These are phyloP conservation scores for Suillus occidentalis DNA, from an alignment of 768 basidiomycete genomes.

Conservation along the genomic window DNA sequence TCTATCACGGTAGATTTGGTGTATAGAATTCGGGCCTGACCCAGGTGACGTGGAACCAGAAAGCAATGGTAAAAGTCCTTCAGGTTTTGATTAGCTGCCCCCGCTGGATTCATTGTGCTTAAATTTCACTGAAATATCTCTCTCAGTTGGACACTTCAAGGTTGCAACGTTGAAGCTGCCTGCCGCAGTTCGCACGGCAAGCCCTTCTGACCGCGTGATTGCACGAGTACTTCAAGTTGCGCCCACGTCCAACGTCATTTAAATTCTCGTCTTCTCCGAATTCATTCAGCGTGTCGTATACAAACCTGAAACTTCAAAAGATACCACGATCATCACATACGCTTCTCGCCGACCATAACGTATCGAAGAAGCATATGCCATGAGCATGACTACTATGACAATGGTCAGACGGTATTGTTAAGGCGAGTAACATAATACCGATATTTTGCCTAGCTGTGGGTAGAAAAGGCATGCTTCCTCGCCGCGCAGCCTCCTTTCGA, in stretches of 20 bases:
- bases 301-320: neutral
- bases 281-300: neutral
- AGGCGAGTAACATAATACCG: neutral
- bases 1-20: neutral
- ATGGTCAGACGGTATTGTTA: conserved; percentile 17
- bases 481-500: conserved; percentile 5
- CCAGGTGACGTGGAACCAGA: neutral
- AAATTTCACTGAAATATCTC: neutral
- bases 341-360: neutral
- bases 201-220: neutral
- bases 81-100: neutral
- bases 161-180: neutral
- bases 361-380: neutral
- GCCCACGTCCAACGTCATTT: neutral
- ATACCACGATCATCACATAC: neutral
- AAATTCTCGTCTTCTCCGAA: neutral
- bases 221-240: neutral
- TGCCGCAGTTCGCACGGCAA: neutral
- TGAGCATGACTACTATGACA: neutral
- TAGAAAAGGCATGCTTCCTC: conserved; percentile 16
- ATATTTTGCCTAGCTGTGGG: conserved; percentile 6
- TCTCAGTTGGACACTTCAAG: neutral
- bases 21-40: neutral
- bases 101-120: neutral
- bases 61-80: neutral